Percentiles rank a stretch among this genome's conserved stretches.
phyloP scores from a whole-genome alignment of 768 basidiomycete genomes.

The Mycena leptocephala region DNA sequence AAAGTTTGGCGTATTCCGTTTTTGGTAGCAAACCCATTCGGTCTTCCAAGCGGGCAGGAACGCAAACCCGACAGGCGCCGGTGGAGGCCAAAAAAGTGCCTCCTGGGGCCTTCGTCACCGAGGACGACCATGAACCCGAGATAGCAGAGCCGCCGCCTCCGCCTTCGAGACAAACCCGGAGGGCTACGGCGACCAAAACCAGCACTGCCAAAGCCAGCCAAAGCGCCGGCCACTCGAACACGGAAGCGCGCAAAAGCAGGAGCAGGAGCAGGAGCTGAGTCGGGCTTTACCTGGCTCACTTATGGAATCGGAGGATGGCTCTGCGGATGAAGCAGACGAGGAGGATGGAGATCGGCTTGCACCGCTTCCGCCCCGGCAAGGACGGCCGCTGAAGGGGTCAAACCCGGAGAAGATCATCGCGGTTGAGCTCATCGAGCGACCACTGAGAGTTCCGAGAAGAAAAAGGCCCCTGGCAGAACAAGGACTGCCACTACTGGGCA shows the following conservation, averaged over 20 bases:
- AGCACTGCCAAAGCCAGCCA: constrained; percentile 22
- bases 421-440: constrained; percentile 47
- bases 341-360: constrained; percentile 58
- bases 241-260: constrained; percentile 25
- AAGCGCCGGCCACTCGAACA: constrained; percentile 16
- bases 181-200: constrained; percentile 18
- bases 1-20: constrained; percentile 43
- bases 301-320: constrained; percentile 47
- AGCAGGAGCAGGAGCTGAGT: constrained; percentile 12
- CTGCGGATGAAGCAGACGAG: constrained; percentile 47
- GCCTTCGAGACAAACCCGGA: constrained; percentile 26
- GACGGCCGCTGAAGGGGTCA: constrained; percentile 54
- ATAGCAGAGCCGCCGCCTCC: constrained; percentile 31
- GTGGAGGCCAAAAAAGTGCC: constrained; percentile 49
- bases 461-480: constrained; percentile 26
- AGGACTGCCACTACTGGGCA: constrained; percentile 10
- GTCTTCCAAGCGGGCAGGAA: constrained; percentile 6
- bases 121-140: constrained; percentile 56
- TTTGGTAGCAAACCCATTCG: constrained; percentile 44
- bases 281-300: constrained; percentile 45
- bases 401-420: constrained; percentile 62
- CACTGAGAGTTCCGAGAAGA: constrained; percentile 23
- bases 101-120: constrained; percentile 64
- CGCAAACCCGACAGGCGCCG: constrained; percentile 14
- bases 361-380: constrained; percentile 53